Evolutionary conservation across 1,284 basidiomycete species (phyloP), one percentile per base, ranked within the genome.

Genomic region (Caloboletus firmus): DNA sequence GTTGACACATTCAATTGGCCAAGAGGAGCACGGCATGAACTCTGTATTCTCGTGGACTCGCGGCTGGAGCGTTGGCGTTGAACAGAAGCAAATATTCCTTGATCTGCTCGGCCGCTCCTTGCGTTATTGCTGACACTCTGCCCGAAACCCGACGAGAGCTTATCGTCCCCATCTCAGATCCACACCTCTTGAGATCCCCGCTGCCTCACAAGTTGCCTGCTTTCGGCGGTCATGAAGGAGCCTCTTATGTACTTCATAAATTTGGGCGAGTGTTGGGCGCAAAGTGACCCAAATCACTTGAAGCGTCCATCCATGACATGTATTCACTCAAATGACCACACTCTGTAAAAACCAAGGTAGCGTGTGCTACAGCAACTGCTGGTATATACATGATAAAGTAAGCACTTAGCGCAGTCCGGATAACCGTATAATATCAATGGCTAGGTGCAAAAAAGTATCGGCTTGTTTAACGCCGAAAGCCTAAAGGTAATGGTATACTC

Each of bases 311-410:
- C 30, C n/a, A 41, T 32, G 20, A 26, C n/a, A 43, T 45, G 6
- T 6, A 13, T 4, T 13, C 24, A 5, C 8, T n/a, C 44, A 49
- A 32, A 28, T 26, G n/a, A 24, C 11, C 15, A 48, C 9, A 10
- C 18, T 41, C 30, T 17, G 17, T 43, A 35, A 48, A 48, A 63
- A 43, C 28, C 32, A 35, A 28, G 35, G 53, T 52, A 61, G 48
- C 47, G 22, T 45, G 47, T 39, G 32, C 49, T 39, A 51, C 37
- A 42, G 55, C 40, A 51, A 47, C 40, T 47, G 52, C 40, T 32
- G 60, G 60, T 65, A 65, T 70, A 56, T 56, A 59, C 51, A 56
- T 55, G 32, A 53, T 42, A 42, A 53, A 66, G 57, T 56, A 61
- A 54, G 47, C 43, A 58, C 31, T 51, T 12, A 31, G 43, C 20